Evolutionary conservation across 1,284 basidiomycete genomes (phyloP).

Genomic region (Sutorius eximius): DNA sequence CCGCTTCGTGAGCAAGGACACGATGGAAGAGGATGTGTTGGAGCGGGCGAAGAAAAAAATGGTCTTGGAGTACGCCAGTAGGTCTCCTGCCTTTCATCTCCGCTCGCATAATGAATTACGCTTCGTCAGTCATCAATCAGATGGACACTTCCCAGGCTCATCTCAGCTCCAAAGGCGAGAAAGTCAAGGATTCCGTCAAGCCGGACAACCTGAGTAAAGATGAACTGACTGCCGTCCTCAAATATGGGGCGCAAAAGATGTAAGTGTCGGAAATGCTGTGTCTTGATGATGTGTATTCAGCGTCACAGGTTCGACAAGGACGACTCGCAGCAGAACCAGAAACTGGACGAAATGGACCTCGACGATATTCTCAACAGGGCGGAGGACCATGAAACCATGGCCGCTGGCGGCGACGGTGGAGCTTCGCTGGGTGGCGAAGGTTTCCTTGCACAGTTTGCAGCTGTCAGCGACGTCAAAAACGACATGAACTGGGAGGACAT

Average conservation of each 20-base stretch:
- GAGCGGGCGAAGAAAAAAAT: slow-evolving; percentile 99
- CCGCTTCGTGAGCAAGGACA: slow-evolving; percentile 97
- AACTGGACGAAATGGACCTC: slow-evolving; percentile 98
- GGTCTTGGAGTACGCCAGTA: slow-evolving; percentile 99
- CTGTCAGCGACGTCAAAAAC: slow-evolving; percentile 97
- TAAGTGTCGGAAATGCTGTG: slow-evolving; percentile 38
- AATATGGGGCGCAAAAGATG: slow-evolving; percentile 99
- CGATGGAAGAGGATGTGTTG: slow-evolving; percentile 98
- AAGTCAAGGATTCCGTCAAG: slow-evolving; percentile 70
- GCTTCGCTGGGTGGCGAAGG: slow-evolving; percentile 94
- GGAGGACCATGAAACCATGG: slow-evolving; percentile 95
- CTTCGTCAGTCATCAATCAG: slow-evolving; percentile 88
- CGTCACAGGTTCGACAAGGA: slow-evolving; percentile 89
- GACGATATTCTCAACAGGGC: slow-evolving; percentile 98
- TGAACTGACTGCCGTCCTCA: slow-evolving; percentile 96
- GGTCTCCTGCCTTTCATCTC: slow-evolving; percentile 39
- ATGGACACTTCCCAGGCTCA: slow-evolving; percentile 99
- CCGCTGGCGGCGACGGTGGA: slow-evolving; percentile 72
- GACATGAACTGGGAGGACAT: slow-evolving; percentile 99
- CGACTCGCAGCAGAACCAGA: slow-evolving; percentile 88
- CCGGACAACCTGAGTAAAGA: slow-evolving; percentile 95
- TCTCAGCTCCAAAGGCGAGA: slow-evolving; percentile 75
- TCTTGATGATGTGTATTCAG: slow-evolving; percentile 14
- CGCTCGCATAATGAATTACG: slow-evolving; percentile 4
- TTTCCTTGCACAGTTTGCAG: slow-evolving; percentile 94